Percentiles rank a stretch among this genome's conserved stretches.
phyloP scores from a whole-genome alignment of 108 stramenopile genomes.

The Cyclotella kingstonii region DNA sequence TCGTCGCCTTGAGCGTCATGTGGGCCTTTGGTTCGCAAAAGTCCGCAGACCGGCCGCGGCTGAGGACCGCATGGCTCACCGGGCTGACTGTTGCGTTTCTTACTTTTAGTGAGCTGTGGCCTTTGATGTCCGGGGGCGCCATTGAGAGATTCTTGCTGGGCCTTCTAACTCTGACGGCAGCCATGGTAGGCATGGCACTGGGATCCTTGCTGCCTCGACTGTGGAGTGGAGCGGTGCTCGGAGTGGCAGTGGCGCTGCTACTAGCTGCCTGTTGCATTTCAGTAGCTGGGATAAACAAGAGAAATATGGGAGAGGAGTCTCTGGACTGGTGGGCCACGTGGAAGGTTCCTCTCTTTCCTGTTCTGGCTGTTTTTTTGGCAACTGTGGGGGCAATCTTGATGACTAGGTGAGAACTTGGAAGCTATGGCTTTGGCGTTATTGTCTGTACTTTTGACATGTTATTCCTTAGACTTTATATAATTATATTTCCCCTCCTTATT shows the following conservation, averaged over 20 bases:
- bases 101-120: no score
- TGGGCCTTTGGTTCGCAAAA: slow-evolving; percentile 23
- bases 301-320: not conserved
- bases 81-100: no score
- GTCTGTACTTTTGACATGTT: not conserved
- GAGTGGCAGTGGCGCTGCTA: not conserved
- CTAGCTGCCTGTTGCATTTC: not conserved
- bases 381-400: not conserved
- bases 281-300: not conserved
- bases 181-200: not conserved
- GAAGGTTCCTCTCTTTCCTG: no score
- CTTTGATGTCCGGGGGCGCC: not conserved
- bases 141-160: not conserved
- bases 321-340: no score
- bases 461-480: slow-evolving; percentile 1
- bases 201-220: slow-evolving; percentile 5
- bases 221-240: not conserved
- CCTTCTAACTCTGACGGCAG: not conserved
- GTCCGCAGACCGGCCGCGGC: slow-evolving; percentile 28
- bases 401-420: not conserved
- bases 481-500: slow-evolving; percentile 6
- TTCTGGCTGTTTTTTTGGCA: not conserved
- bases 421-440: not conserved
- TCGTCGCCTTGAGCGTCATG: slow-evolving; percentile 35
- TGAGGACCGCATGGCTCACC: no score